Evolutionary conservation across 441 rosid species (phyloP).

Genomic region (Pelargonium fulgidum): DNA sequence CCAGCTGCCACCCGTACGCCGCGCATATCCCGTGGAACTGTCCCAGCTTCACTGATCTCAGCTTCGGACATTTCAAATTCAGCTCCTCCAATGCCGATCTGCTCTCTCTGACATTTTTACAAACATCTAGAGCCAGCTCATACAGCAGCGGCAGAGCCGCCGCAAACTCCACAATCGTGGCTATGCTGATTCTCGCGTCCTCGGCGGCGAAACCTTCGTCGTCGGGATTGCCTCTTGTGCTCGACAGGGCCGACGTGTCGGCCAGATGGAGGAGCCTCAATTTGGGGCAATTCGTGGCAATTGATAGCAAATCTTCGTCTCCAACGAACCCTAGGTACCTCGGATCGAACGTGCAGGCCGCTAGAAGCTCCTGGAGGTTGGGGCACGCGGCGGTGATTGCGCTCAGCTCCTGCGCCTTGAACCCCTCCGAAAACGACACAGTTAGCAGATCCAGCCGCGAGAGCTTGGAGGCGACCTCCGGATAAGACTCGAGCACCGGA

Average conservation of each 20-base stretch:
- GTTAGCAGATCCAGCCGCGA: background rate
- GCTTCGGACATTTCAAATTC: background rate
- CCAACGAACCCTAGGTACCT: background rate
- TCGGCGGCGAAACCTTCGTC: background rate
- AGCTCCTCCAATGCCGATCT: background rate
- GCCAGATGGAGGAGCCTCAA: background rate
- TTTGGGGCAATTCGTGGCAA: background rate
- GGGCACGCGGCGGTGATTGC: background rate
- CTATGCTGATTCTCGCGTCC: background rate
- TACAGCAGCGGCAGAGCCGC: background rate
- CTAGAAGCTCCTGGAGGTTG: background rate
- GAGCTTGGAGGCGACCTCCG: background rate
- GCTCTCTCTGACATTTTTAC: constrained; percentile 1
- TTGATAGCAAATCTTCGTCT: background rate
- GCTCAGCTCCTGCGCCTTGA: background rate
- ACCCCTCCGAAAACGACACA: background rate
- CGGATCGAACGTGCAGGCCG: constrained; percentile 1
- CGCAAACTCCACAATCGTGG: background rate
- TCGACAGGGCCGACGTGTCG: constrained; percentile 1
- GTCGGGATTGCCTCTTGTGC: background rate
- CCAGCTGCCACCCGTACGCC: background rate
- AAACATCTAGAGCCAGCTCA: background rate
- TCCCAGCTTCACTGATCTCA: background rate
- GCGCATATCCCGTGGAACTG: constrained; percentile 1
- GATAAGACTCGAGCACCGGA: background rate